Evolutionary conservation across 2,329 filamentous ascomycete species (phyloP).

Genomic region (Didymella keratinophila): DNA sequence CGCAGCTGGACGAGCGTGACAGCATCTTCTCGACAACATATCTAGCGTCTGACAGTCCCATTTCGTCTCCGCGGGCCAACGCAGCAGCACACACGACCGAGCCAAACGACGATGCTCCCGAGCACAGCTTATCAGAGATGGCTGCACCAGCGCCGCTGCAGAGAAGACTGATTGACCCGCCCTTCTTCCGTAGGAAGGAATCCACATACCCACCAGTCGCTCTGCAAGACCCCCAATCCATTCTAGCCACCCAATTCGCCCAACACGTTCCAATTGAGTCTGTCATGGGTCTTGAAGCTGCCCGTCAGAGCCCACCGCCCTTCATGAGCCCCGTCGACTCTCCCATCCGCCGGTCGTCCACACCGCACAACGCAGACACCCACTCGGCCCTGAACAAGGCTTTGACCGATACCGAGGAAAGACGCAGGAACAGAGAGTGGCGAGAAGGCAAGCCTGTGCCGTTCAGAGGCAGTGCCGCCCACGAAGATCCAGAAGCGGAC

Average conservation of each 20-base stretch:
- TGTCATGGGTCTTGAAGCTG: constrained; percentile 33
- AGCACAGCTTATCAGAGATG: constrained; percentile 38
- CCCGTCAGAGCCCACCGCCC: constrained; percentile 44
- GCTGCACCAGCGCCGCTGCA: constrained; percentile 40
- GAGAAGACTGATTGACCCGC: constrained; percentile 45
- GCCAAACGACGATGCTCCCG: constrained; percentile 39
- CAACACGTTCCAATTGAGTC: constrained; percentile 28
- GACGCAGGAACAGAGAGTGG: constrained; percentile 59
- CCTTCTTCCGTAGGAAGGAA: constrained; percentile 43
- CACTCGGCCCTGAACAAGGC: constrained; percentile 37
- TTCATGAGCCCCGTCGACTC: constrained; percentile 51
- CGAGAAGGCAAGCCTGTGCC: constrained; percentile 57
- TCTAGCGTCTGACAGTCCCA: constrained; percentile 59
- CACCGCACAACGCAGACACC: constrained; percentile 36
- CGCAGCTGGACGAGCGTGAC: constrained; percentile 68
- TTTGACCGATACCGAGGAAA: constrained; percentile 49
- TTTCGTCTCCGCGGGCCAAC: constrained; percentile 47
- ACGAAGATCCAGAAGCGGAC: constrained; percentile 55
- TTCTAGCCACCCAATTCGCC: constrained; percentile 47
- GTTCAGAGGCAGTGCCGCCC: constrained; percentile 46
- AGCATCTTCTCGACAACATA: constrained; percentile 71
- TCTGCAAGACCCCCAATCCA: constrained; percentile 42
- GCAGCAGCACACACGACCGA: constrained; percentile 32
- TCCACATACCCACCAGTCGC: constrained; percentile 33
- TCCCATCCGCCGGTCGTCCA: constrained; percentile 43